Evolutionary conservation across 495 filamentous ascomycete genomes (phyloP).

Genomic region (Parachaetomium inaequale): DNA sequence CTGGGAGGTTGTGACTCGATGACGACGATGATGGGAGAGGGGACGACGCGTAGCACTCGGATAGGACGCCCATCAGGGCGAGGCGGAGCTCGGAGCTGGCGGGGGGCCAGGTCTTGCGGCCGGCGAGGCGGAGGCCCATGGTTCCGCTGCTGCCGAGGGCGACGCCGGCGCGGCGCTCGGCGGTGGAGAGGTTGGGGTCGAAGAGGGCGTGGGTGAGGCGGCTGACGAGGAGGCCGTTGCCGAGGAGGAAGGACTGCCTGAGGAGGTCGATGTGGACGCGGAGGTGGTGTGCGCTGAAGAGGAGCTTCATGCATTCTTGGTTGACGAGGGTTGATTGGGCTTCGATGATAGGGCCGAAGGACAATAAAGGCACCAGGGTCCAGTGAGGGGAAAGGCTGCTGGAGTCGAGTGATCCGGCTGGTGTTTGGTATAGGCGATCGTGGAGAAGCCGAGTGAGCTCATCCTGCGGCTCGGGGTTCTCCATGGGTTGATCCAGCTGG

Average conservation of each 20-base stretch:
- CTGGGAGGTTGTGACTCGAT: conserved; percentile 59
- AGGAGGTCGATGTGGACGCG: conserved; percentile 74
- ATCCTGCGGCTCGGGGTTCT: conserved; percentile 26
- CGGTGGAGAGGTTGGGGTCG: conserved; percentile 74
- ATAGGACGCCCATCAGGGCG: conserved; percentile 80
- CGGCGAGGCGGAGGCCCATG: conserved; percentile 78
- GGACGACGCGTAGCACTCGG: conserved; percentile 60
- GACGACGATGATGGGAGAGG: neutral
- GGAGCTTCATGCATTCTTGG: conserved; percentile 67
- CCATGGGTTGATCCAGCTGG: conserved; percentile 38
- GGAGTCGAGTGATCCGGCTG: neutral
- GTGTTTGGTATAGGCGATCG: conserved; percentile 27
- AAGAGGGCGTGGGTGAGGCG: conserved; percentile 81
- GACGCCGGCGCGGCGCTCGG: conserved; percentile 66
- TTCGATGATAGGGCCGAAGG: conserved; percentile 67
- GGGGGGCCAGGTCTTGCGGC: conserved; percentile 80
- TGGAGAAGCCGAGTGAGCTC: conserved; percentile 32
- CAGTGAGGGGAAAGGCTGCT: conserved; percentile 63
- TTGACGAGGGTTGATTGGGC: conserved; percentile 76
- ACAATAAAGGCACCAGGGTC: conserved; percentile 65
- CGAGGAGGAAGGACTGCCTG: conserved; percentile 75
- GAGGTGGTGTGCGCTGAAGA: conserved; percentile 72
- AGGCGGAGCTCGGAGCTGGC: conserved; percentile 87
- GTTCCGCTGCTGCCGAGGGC: conserved; percentile 62
- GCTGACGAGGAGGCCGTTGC: conserved; percentile 76